Evolutionary conservation across 352 stramenopile genomes (phyloP), one percentile per base, ranked within the genome.

Genomic region (Globisporangium polare): DNA sequence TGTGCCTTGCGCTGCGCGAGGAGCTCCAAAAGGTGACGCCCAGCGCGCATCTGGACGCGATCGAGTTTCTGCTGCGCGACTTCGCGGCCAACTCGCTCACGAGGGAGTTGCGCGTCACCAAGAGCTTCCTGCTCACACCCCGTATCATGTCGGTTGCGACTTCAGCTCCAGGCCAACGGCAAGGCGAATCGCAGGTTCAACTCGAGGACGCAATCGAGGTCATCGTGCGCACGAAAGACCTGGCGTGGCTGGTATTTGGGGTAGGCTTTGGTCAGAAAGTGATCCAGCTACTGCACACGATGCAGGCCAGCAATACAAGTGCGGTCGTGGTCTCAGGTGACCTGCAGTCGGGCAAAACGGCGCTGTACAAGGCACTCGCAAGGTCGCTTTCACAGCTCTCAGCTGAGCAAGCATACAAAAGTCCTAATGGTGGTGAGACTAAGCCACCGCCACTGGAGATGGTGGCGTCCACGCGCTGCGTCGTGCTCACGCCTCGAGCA

Each of bases 271-370:
- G 57, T 2, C 29, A 67, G 2, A 90, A 89, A 64, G 45, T 62
- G 2, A 22, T 83, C 2, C 77, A 89, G 31, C 58, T 92, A 12
- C 60, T 86, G 9, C 64, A 86, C 24, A 52, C 54, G 2, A 63
- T 90, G 46, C 53, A 55, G 31, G 50, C 47, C 1, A 43, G 73
- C 17, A 64, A 17, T 5, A 20, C 17, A 24, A 17, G 68, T 12
- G 51, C 47, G 3, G 74, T 80, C 2, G 61, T 86, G 6, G 29
- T 92, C 13, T 69, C 74, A 5, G 83, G 81, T 0, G 66, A 70
- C 5, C 18, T 73, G 5, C 72, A 80, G 22, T 67, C 62, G 5
- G 83, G 83, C 1, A 92, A 92, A 54, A 89, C 80, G 0, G 68
- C 70, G 22, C 20, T 89, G 3, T 89, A 86, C 39, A 29, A n/a